These are phyloP conservation scores for Strobilomyces confusus DNA, from an alignment of 768 basidiomycete genomes.

Conservation along the genomic window DNA sequence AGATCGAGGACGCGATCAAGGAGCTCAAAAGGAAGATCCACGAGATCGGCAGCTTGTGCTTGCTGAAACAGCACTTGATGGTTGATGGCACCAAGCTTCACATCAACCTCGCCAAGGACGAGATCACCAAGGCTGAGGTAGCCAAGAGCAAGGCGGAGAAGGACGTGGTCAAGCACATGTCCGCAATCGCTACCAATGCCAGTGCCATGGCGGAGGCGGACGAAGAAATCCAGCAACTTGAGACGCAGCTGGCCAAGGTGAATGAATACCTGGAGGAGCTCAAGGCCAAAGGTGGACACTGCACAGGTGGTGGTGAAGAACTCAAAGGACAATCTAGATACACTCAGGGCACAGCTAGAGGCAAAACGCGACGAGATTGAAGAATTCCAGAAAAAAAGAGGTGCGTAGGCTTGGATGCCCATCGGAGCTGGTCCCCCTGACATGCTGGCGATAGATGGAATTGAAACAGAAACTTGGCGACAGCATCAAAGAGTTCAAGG, in stretches of 20 bases:
- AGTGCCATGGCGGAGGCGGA: slow-evolving; percentile 58
- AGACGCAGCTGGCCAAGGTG: slow-evolving; percentile 56
- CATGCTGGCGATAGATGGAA: slow-evolving; percentile 55
- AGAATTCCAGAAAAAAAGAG: slow-evolving; percentile 75
- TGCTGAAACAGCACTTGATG: slow-evolving; percentile 64
- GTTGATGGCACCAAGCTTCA: slow-evolving; percentile 83
- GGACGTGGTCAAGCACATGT: slow-evolving; percentile 65
- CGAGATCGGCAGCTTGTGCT: slow-evolving; percentile 85
- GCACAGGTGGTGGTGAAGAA: slow-evolving; percentile 75
- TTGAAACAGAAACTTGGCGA: slow-evolving; percentile 74
- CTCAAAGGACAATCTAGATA: slow-evolving; percentile 77
- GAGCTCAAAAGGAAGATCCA: slow-evolving; percentile 91
- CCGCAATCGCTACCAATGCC: slow-evolving; percentile 51
- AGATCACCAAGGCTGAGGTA: neutral
- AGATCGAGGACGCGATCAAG: slow-evolving; percentile 78
- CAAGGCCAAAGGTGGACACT: slow-evolving; percentile 62
- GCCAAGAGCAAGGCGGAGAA: slow-evolving; percentile 71
- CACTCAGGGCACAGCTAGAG: slow-evolving; percentile 72
- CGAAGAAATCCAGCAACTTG: slow-evolving; percentile 58
- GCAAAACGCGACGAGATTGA: slow-evolving; percentile 72
- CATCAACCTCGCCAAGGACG: slow-evolving; percentile 63
- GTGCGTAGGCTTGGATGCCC: slow-evolving; percentile 38
- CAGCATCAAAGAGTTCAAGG: slow-evolving; percentile 50
- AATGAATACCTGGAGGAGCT: slow-evolving; percentile 57
- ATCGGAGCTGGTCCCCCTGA: neutral